Evolutionary conservation across 202 grass and related monocot species (phyloP).

Genomic region (Hordeum pubiflorum): DNA sequence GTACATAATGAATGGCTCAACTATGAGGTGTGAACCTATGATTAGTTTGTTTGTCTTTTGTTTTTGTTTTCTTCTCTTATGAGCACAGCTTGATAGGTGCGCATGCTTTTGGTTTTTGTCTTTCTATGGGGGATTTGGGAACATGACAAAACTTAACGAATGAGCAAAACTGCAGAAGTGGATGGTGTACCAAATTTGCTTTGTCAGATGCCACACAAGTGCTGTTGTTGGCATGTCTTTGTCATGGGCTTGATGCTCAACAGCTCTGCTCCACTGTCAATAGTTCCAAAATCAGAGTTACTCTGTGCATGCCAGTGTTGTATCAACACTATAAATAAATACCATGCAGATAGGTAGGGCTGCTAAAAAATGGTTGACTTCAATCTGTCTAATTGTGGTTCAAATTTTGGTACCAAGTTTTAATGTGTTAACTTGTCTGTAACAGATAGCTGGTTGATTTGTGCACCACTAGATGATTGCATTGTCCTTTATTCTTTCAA

Average conservation of each 20-base stretch:
- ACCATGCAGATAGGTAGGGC: background rate
- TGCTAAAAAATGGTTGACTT: background rate
- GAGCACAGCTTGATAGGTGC: background rate
- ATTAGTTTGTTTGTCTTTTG: slow-evolving; percentile 11
- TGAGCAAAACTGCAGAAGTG: slow-evolving; percentile 33
- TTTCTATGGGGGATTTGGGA: slow-evolving; percentile 14
- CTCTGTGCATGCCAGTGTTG: background rate
- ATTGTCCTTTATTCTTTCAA: no score
- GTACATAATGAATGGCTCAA: background rate
- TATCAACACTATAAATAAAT: background rate
- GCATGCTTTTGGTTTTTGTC: slow-evolving; percentile 12
- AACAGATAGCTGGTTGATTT: slow-evolving; percentile 17
- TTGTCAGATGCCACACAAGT: slow-evolving; percentile 29
- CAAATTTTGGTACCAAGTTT: background rate
- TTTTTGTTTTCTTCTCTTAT: background rate
- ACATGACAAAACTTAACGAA: slow-evolving; percentile 36
- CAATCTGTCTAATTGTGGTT: background rate
- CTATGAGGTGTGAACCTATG: background rate
- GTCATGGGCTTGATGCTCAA: slow-evolving; percentile 36
- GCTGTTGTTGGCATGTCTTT: slow-evolving; percentile 39
- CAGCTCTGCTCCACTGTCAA: slow-evolving; percentile 19
- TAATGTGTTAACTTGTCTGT: slow-evolving; percentile 15
- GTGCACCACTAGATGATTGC: slow-evolving; percentile 7
- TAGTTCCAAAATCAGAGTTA: background rate
- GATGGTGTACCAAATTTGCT: slow-evolving; percentile 34